Percentiles rank a stretch among this genome's conserved stretches.
These are phyloP conservation scores for Rosa rugosa DNA, from an alignment of 306 rosid species.

Conservation along the genomic window DNA sequence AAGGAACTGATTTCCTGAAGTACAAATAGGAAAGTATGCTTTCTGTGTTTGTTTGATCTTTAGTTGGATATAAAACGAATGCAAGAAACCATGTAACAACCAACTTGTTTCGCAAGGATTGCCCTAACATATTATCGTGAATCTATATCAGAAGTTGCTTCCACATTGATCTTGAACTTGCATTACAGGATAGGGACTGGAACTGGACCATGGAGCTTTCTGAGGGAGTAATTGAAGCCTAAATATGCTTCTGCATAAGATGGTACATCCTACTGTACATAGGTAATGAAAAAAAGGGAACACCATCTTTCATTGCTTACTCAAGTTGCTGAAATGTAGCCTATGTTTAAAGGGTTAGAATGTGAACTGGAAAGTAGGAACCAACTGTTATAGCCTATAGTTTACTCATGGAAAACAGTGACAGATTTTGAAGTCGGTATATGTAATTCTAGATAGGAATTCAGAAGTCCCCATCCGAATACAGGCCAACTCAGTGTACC, in stretches of 20 bases:
- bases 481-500: neutral
- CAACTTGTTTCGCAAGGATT: neutral
- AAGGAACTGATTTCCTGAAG: neutral
- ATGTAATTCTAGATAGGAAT: neutral
- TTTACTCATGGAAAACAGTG: neutral
- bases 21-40: neutral
- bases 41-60: neutral
- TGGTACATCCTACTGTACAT: neutral
- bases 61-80: neutral
- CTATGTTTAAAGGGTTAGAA: neutral
- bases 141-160: neutral
- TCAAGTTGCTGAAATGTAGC: neutral
- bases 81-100: neutral
- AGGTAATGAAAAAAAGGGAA: neutral
- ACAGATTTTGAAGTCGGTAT: neutral
- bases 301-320: neutral
- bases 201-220: slow-evolving; percentile 34
- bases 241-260: neutral
- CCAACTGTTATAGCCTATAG: neutral
- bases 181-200: slow-evolving; percentile 35
- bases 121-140: neutral
- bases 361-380: neutral
- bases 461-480: neutral
- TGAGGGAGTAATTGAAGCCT: slow-evolving; percentile 2
- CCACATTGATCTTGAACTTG: neutral